Evolutionary conservation across 371 early-diverging fungal species (phyloP), one percentile per base, ranked within the genome.

Genomic region (Mucor plumbeus): DNA sequence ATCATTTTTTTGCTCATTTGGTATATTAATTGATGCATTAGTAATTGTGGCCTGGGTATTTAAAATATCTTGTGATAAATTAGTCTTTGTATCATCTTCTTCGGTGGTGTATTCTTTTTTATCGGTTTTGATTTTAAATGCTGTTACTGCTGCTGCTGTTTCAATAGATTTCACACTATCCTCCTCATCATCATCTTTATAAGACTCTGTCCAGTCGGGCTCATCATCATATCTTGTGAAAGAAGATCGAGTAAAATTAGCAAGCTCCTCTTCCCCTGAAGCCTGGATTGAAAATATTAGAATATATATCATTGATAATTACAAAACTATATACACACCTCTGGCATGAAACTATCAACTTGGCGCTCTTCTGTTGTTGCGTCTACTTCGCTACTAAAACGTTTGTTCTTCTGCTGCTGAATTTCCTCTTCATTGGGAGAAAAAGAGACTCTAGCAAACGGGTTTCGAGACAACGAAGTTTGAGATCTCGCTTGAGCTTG

Each of bases 151-250:
- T 44, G 63, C 47, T 56, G 11, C 11, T 21, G 26, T 4, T 44
- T 58, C 47, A 47, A 7, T 31, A 39, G 19, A 33, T 8, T 15
- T 5, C 5, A 33, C 14, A 41, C 43, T 21, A 13, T 47, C 19
- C n/a, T 61, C 53, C 2, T 58, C 50, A 33, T 56, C 59, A 17
- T 63, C 64, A 3, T 67, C 67, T 17, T 63, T 19, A n/a, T 73
- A 40, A n/a, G 67, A 21, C 11, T 73, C 73, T 56, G 73, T 73
- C 68, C 68, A 68, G 43, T 69, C 69, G 55, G 73, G 63, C 15
- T 69, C 69, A 55, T 68, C 38, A 15, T 59, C 69, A 64, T 73
- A 73, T 17, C 57, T 68, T 26, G 41, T 40, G 35, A 48, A 53
- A n/a, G 54, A 21, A 34, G 48, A 36, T 9, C 44, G 14, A 36